Base-by-base conservation (phyloP, 495 filamentous ascomycete genomes). In the Xanthoparmelia taractica region DNA sequence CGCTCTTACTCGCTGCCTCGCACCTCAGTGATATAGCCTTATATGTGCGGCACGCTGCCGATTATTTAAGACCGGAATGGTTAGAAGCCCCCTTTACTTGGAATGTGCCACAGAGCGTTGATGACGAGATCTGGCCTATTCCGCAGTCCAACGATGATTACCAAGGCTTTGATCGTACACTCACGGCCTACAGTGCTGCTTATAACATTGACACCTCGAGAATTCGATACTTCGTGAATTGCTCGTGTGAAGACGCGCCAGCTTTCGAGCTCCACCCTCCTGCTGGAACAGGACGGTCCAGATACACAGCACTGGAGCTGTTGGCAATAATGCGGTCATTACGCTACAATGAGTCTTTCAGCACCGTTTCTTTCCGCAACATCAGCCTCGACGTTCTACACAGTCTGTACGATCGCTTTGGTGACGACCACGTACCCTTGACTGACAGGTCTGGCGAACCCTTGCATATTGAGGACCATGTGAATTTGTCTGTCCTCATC, bases 291-390 rank as follows among this genome's bases (percentile, higher is more conserved):
- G 76, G 72, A 38, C 73, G 75, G 57, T 73, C 76, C 6, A 78
- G 80, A 41, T 98, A 98, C 69, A 84, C 79, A 6, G 72, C 82
- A 8, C 71, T 87, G 57, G 94, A 97, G 72, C 72, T 97, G 31
- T 77, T 98, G 45, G 91, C 94, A 3, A 83, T 97, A 31, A 82
- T 96, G 79, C 84, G 93, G 25, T 84, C 94, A 8, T 75, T 98
- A 57, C 83, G 94, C 41, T 98, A 96, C 75, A 97, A 97, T 68
- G 91, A 96, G 71, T 88, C 84, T 18, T 97, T 97, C 73, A 80
- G 80, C 58, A 87, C 90, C 2, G 82, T 98, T 43, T 96, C 91
- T 1, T 96, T 97, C 72, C 76, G 80, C 18, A 84, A 87, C 34
- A 82, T 96, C 56, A 84, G 81, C 64, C 79, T 98, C 13, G 86